Evolutionary conservation across 805 yeast species (phyloP), one percentile per base, ranked within the genome.

Genomic region (Maudiozyma barnettii): DNA sequence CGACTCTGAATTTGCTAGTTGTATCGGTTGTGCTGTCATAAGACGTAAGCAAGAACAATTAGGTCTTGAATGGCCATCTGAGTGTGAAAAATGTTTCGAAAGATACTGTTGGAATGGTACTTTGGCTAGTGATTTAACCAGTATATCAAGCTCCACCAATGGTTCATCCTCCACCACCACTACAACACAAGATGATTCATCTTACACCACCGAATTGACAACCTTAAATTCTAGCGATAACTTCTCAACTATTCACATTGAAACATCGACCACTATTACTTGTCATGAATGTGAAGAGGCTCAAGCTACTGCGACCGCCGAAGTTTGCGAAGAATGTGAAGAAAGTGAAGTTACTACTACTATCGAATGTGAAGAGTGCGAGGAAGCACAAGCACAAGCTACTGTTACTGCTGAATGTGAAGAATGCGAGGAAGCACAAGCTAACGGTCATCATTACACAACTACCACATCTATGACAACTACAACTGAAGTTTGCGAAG

Each of bases 1-100:
- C 22, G 93, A 84, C 54, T 61, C 68, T 5, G 79, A 83, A 37
- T 86, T 85, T 81, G 69, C 76, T 38, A 74, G 79, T 7, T 86
- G 95, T 69, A 74, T 87, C 43, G 84, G 84, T 2, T 87, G 95
- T 71, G 95, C 95, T 10, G 75, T 87, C 41, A 72, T 86, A 49
- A 82, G 85, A 67, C 78, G 95, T 62, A 77, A 82, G 39, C 81
- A 81, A 59, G 93, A 86, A 66, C 74, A 89, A 59, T 65, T 73
- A 35, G 79, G 80, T 30, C 63, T 71, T 35, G 70, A 75, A 16
- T 83, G 83, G 49, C 64, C 70, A 12, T 80, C 73, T 1, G 86
- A 84, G 58, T 88, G 96, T 69, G 67, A 77, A 54, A 49, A 67
- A 46, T 88, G 96, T 63, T 85, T 87, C 61, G 65, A 69, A 33